Conservation (phyloP, 768 basidiomycete genomes). For the Leucosporidium scottii region DNA sequence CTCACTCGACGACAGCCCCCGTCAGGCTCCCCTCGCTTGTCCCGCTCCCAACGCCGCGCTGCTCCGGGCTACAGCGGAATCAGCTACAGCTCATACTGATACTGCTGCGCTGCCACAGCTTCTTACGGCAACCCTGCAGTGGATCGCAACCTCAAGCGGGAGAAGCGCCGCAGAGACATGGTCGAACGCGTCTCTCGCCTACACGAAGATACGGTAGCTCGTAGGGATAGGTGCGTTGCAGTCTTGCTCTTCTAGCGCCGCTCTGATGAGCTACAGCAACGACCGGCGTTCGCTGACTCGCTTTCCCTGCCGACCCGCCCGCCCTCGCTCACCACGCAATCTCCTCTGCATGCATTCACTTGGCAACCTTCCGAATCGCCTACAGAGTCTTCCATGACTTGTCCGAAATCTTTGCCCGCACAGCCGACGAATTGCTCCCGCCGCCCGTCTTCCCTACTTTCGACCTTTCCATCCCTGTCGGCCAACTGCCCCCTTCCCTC, state of each 20-base stretch:
- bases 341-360: constrained; percentile 16
- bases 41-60: too few species aligned
- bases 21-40: too few species aligned
- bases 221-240: constrained; percentile 30
- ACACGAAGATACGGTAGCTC: constrained; percentile 43
- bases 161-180: constrained; percentile 46
- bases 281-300: constrained; percentile 4
- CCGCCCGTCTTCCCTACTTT: constrained; percentile 32
- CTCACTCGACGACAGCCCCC: too few species aligned
- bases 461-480: constrained; percentile 25
- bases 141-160: constrained; percentile 39
- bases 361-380: constrained; percentile 39
- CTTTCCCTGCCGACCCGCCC: constrained; percentile 1
- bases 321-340: constrained; percentile 18
- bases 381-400: constrained; percentile 31
- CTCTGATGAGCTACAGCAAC: background rate
- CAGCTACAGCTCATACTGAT: background rate
- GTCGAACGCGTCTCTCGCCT: constrained; percentile 46
- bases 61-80: background rate
- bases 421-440: constrained; percentile 29
- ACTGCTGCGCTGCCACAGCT: background rate
- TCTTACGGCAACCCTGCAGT: constrained; percentile 2
- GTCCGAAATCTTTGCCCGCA: constrained; percentile 31
- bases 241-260: too few species aligned
- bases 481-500: constrained; percentile 27